Base-by-base conservation (phyloP, 2,329 filamentous ascomycete species). In the Curvularia lunata region DNA sequence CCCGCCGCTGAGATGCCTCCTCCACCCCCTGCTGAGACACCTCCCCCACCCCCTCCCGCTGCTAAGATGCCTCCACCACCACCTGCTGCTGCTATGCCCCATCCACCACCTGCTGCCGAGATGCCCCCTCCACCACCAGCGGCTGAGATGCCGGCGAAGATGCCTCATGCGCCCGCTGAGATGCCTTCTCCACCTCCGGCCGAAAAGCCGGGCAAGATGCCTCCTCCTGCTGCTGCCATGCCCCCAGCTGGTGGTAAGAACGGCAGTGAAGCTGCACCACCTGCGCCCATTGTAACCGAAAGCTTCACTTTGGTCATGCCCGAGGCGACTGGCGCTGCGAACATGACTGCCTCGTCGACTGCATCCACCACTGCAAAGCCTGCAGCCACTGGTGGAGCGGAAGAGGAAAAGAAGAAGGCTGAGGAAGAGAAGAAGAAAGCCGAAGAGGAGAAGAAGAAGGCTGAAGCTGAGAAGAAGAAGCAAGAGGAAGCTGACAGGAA, bases 261-360 rank as follows among this genome's bases (percentile, higher is more conserved):
- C 48, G 30, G 48, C 23, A 32, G 32, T 23, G 41, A 51, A 42
- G 52, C 41, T 25, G 42, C 43, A 53, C 58, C 58, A n/a, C 51
- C 58, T 4, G 58, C 51, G 12, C 43, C 59, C 28, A 52, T 42
- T 16, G 59, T 54, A 16, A 59, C 55, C 6, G 56, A 52, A 10
- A 61, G 59, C n/a, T 61, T 61, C 48, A 49, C 59, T 19, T 16
- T 61, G 18, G 37, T 59, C n/a, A 52, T 52, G 48, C 55, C 40
- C 4, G 5, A 50, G 16, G 40, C 55, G 2, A 32, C 51, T 28
- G 30, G 10, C 37, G 21, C 38, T 50, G 52, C 19, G 2, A 40
- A 30, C 23, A 25, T 19, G 16, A 27, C 42, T 28, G 21, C 28
- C 25, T 45, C 50, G 6, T 16, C 42, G 5, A n/a, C 41, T 38